Evolutionary conservation across 305 asterid species (phyloP), one percentile per base, ranked within the genome.

Genomic region (Fraxinus angustifolia): DNA sequence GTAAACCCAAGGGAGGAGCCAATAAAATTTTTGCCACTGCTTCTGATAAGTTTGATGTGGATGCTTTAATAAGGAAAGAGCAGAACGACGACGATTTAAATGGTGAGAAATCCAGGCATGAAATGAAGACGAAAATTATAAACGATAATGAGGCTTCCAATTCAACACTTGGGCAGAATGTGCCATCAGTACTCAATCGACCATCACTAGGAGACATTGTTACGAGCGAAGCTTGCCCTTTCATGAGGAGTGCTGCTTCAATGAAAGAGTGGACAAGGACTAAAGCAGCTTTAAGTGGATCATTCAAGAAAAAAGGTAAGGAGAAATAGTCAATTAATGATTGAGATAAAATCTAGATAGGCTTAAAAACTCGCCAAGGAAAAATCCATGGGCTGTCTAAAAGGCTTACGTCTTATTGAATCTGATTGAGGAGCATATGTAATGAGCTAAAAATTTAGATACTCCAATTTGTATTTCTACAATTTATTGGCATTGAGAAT

Each of bases 171-270:
- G 78, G 62, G 65, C 78, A 78, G 75, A 80, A 80, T 80, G 77
- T 45, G 16, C 36, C 35, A 8, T 78, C 73, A 8, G 56, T 16
- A 11, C 36, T 33, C 19, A 71, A 82, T 17, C 84, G 85, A 83
- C 79, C 82, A 31, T 42, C 83, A 12, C 6, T 80, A 6, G 87
- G 82, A 73, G 91, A 82, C 31, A 58, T 82, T 42, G 89, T 86
- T 68, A 67, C 82, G 0, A 88, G 88, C 21, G 92, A 86, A 83
- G 85, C 88, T 68, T 94, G 91, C 86, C 89, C 91, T 75, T 94
- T 94, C 87, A 91, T 91, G 91, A 92, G 87, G 86, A 93, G 82
- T 83, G 83, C 87, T 81, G 90, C 94, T 83, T 94, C 98, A 53
- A 53, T 88, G 93, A 94, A 86, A 85, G 93, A 93, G 83, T 94